A percentile compares a stretch with the other conserved stretches of the same genome.
Conservation (phyloP, 2,329 filamentous ascomycete species). For the Calonectria ilicicola region DNA sequence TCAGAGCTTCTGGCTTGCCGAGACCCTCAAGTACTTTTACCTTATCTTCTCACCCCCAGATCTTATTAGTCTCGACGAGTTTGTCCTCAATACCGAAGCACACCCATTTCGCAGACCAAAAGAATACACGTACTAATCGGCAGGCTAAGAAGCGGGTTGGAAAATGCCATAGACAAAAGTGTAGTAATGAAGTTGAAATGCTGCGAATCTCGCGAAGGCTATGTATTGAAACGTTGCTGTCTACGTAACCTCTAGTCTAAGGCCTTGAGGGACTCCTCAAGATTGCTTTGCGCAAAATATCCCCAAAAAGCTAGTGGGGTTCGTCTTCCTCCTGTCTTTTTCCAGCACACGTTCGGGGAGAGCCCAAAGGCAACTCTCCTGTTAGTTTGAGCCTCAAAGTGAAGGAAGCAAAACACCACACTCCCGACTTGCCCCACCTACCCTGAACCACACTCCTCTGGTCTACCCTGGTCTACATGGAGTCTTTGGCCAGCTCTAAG, state of each 20-base stretch:
- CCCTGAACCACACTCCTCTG: too few relatives aligned
- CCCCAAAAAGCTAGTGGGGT: too few relatives aligned
- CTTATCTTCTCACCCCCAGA: constrained; percentile 75
- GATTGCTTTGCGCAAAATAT: too few relatives aligned
- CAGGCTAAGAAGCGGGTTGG: not conserved
- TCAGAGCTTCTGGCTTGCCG: constrained; percentile 79
- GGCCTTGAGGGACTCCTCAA: too few relatives aligned
- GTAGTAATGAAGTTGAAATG: not conserved
- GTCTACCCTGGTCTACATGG: not conserved
- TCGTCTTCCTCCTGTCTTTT: too few relatives aligned
- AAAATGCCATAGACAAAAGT: not conserved
- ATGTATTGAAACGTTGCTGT: not conserved
- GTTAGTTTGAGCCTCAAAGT: too few relatives aligned
- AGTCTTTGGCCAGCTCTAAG: constrained; percentile 31
- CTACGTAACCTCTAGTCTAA: not conserved
- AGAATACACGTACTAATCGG: constrained; percentile 3
- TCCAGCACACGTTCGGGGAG: too few relatives aligned
- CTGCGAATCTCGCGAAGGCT: not conserved
- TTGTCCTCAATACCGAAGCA: constrained; percentile 69
- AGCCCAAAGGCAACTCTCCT: too few relatives aligned
- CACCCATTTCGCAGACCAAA: constrained; percentile 53
- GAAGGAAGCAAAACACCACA: too few relatives aligned
- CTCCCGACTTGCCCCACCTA: too few relatives aligned
- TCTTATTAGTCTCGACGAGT: constrained; percentile 76
- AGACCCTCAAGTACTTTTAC: constrained; percentile 83